Percentiles rank a stretch among this genome's conserved stretches.
Evolutionary conservation across 2,329 filamentous ascomycete genomes (phyloP).

Genomic region (Pseudohalonectria lignicola): DNA sequence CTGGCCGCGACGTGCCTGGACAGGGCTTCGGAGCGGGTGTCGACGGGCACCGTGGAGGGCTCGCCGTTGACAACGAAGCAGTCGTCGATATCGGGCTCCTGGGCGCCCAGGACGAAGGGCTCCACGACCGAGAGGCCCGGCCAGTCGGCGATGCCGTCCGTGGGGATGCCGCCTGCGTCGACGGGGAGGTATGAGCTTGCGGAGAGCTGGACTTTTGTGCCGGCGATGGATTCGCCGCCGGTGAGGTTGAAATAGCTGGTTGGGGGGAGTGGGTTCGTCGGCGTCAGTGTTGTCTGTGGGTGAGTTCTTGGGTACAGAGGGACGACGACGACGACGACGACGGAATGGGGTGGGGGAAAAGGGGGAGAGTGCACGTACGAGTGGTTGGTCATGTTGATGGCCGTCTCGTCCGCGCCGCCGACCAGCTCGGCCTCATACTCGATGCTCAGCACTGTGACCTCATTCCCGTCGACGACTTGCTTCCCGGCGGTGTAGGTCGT

Average conservation of each 20-base stretch:
- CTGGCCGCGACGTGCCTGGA: constrained; percentile 58
- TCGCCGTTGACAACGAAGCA: constrained; percentile 73
- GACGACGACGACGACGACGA: too few relatives aligned
- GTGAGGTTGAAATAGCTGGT: constrained; percentile 55
- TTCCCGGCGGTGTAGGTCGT: constrained; percentile 71
- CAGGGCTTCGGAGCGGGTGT: constrained; percentile 54
- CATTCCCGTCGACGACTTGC: constrained; percentile 48
- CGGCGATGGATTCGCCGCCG: constrained; percentile 38
- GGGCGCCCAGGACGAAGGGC: constrained; percentile 60
- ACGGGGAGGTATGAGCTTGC: constrained; percentile 60
- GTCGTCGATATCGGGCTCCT: constrained; percentile 72
- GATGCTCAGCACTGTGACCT: constrained; percentile 64
- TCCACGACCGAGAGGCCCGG: constrained; percentile 53
- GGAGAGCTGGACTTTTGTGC: constrained; percentile 55
- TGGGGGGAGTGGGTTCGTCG: background rate
- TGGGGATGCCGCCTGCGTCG: constrained; percentile 64
- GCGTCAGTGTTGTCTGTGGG: background rate
- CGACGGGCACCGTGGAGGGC: constrained; percentile 47
- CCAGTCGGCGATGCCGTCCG: constrained; percentile 52
- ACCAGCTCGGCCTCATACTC: constrained; percentile 85
- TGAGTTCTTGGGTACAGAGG: background rate
- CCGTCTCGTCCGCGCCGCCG: constrained; percentile 71
- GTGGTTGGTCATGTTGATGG: constrained; percentile 91
- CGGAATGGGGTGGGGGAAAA: too few relatives aligned
- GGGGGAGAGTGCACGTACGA: too few relatives aligned